Percentiles rank a stretch among this genome's conserved stretches.
Evolutionary conservation across 805 yeast genomes (phyloP).

Genomic region (Saturnispora mendoncae): DNA sequence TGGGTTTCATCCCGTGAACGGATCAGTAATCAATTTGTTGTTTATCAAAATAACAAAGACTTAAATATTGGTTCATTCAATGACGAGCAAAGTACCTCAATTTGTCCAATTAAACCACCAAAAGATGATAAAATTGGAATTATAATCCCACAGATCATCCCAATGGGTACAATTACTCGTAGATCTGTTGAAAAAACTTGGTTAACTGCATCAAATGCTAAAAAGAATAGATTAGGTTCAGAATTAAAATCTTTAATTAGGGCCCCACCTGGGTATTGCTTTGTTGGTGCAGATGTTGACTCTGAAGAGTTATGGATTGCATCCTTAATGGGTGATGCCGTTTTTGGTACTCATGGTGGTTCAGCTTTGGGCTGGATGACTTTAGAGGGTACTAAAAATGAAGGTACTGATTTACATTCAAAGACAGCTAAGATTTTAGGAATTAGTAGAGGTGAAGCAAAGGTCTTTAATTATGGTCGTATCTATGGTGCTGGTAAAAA

Average conservation of each 20-base stretch:
- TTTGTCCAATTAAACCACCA: constrained; percentile 10
- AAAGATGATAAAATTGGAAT: constrained; percentile 40
- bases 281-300: constrained; percentile 98
- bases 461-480: constrained; percentile 91
- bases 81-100: constrained; percentile 14
- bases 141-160: constrained; percentile 72
- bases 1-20: constrained; percentile 91
- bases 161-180: constrained; percentile 96
- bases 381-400: constrained; percentile 84
- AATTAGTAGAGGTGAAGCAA: constrained; percentile 85
- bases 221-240: constrained; percentile 76
- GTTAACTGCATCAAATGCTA: constrained; percentile 96
- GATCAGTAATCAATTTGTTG: constrained; percentile 77
- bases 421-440: constrained; percentile 87
- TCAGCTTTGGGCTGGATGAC: constrained; percentile 99
- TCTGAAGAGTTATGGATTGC: constrained; percentile 99
- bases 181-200: constrained; percentile 96
- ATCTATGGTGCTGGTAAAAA: constrained; percentile 96
- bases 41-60: constrained; percentile 28
- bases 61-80: background rate
- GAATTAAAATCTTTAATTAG: constrained; percentile 79
- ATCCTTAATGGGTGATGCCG: constrained; percentile 85
- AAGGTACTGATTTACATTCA: constrained; percentile 91
- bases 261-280: constrained; percentile 83
- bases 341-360: constrained; percentile 84